Evolutionary conservation across 169 alveolate species (phyloP).

Genomic region (Cryptosporidium parvum): DNA sequence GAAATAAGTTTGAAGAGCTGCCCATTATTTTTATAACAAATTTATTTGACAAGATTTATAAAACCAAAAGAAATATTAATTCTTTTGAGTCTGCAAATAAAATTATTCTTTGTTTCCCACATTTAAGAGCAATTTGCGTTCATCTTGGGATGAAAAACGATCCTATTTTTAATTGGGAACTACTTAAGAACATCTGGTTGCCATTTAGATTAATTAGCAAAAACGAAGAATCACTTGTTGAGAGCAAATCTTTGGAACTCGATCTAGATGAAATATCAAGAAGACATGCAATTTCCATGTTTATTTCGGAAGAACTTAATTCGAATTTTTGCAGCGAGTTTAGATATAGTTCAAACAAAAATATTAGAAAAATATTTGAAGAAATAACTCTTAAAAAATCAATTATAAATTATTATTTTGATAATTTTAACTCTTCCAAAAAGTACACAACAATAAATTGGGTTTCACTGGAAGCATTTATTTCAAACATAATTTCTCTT

Average conservation of each 20-base stretch:
- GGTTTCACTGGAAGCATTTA: constrained; percentile 14
- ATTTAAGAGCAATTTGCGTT: constrained; percentile 22
- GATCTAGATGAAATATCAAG: constrained; percentile 45
- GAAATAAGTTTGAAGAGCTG: constrained; percentile 23
- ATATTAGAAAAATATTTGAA: background rate
- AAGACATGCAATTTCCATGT: constrained; percentile 34
- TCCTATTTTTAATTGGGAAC: constrained; percentile 47
- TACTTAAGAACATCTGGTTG: constrained; percentile 46
- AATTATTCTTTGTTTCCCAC: constrained; percentile 36
- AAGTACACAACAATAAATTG: background rate
- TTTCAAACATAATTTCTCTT: constrained; percentile 25
- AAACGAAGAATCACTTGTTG: background rate
- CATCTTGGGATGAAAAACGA: constrained; percentile 13
- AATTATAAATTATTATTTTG: constrained; percentile 4
- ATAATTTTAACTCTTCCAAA: background rate
- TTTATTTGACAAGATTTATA: constrained; percentile 12
- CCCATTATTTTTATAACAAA: constrained; percentile 9
- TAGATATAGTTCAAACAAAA: background rate
- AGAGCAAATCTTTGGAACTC: background rate
- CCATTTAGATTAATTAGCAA: constrained; percentile 26
- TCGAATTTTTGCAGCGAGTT: background rate
- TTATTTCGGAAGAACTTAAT: background rate
- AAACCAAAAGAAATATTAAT: background rate
- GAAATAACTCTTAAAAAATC: constrained; percentile 5
- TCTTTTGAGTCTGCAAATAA: constrained; percentile 15